Percentiles rank a stretch among this genome's conserved stretches.
These are phyloP conservation scores for Macrolepiota dolichaula DNA, from an alignment of 768 basidiomycete species.

Conservation along the genomic window DNA sequence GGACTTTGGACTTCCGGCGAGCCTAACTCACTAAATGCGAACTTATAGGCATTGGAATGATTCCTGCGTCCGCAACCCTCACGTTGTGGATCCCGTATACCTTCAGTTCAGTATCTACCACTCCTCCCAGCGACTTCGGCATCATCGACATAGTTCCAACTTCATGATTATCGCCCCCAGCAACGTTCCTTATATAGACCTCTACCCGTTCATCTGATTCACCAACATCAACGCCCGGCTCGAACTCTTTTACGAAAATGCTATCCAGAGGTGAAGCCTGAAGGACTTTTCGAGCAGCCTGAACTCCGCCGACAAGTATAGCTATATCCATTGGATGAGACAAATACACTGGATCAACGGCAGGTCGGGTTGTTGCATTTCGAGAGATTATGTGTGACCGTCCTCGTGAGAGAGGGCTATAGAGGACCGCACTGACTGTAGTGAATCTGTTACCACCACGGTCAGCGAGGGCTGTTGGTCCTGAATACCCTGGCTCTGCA, in stretches of 20 bases:
- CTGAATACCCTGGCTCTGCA: slow-evolving; percentile 30
- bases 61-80: slow-evolving; percentile 31
- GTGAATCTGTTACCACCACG: slow-evolving; percentile 28
- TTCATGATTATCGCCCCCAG: slow-evolving; percentile 29
- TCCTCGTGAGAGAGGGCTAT: slow-evolving; percentile 41
- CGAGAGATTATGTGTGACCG: slow-evolving; percentile 42
- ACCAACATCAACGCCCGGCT: slow-evolving; percentile 22
- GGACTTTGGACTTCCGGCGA: background rate
- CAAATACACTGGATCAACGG: slow-evolving; percentile 49
- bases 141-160: slow-evolving; percentile 38
- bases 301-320: slow-evolving; percentile 27
- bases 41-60: slow-evolving; percentile 31
- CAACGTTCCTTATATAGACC: slow-evolving; percentile 22
- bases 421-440: slow-evolving; percentile 28
- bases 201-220: slow-evolving; percentile 18
- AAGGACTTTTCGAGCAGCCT: slow-evolving; percentile 27
- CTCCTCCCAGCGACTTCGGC: slow-evolving; percentile 34
- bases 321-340: slow-evolving; percentile 28
- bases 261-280: slow-evolving; percentile 24
- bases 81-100: slow-evolving; percentile 34
- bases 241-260: slow-evolving; percentile 28
- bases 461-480: slow-evolving; percentile 18
- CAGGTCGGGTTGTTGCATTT: slow-evolving; percentile 34
- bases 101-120: slow-evolving; percentile 30
- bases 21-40: slow-evolving; percentile 24